phyloP scores from a whole-genome alignment of 257 asterid species.

The Nicotiana benthamiana region DNA sequence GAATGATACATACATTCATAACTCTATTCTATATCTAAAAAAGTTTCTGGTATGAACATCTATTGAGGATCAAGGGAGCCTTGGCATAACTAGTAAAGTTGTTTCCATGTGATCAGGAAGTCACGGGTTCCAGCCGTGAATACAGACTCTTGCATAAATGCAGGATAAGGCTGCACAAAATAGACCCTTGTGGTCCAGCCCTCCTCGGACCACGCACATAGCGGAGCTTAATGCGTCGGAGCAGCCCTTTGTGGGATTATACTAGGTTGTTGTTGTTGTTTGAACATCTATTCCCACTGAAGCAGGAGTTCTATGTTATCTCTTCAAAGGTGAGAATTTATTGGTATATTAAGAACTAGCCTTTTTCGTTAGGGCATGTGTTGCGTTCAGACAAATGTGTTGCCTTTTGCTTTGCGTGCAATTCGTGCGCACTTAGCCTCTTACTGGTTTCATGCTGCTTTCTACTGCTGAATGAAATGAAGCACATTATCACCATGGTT shows the following conservation, averaged over 20 bases:
- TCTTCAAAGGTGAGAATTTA: background rate
- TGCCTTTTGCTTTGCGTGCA: background rate
- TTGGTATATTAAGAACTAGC: background rate
- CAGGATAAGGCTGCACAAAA: too few species aligned
- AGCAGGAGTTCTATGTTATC: background rate
- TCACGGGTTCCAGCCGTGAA: too few species aligned
- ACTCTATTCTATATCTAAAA: background rate
- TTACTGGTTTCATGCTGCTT: background rate
- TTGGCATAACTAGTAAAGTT: too few species aligned
- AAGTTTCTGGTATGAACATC: background rate
- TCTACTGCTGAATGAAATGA: background rate
- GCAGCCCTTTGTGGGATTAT: too few species aligned
- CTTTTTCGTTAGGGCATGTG: background rate
- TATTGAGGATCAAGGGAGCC: too few species aligned
- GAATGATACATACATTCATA: background rate
- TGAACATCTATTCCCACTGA: background rate
- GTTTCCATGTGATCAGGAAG: too few species aligned
- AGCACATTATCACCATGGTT: background rate
- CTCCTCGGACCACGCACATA: too few species aligned
- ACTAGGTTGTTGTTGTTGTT: too few species aligned
- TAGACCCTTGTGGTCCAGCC: too few species aligned
- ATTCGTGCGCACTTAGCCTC: background rate
- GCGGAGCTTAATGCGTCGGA: too few species aligned
- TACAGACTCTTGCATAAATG: too few species aligned
- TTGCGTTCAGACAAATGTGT: background rate